A percentile compares a stretch with the other conserved stretches of the same genome.
These are phyloP conservation scores for Raffaelea albimanens DNA, from an alignment of 2,329 filamentous ascomycete species.

Conservation along the genomic window DNA sequence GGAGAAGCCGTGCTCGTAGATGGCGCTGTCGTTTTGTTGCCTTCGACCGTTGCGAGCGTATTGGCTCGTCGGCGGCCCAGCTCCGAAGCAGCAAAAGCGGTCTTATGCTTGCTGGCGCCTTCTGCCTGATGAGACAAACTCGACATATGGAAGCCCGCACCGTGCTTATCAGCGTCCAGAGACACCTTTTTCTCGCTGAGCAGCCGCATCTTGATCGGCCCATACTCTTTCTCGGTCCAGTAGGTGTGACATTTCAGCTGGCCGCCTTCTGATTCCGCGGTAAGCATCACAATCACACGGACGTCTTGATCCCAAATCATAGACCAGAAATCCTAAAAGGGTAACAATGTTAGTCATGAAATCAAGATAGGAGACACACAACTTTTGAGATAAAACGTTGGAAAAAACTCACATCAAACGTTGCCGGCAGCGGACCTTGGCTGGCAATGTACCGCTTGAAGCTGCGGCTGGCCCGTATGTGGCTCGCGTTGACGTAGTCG, in stretches of 20 bases:
- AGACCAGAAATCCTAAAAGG: constrained; percentile 99
- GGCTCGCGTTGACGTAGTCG: constrained; percentile 93
- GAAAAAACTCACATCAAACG: constrained; percentile 64
- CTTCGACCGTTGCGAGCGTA: constrained; percentile 37
- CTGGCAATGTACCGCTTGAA: constrained; percentile 93
- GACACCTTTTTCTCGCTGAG: constrained; percentile 77
- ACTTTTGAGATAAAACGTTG: too few relatives aligned
- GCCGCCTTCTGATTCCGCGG: constrained; percentile 85
- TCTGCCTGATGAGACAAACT: too few relatives aligned
- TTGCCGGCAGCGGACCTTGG: constrained; percentile 85
- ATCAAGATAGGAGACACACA: too few relatives aligned
- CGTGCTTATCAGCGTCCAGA: constrained; percentile 55
- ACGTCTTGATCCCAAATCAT: constrained; percentile 96
- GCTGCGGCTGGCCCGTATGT: constrained; percentile 69
- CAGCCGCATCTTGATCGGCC: constrained; percentile 62
- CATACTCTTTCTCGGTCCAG: constrained; percentile 75
- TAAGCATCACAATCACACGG: constrained; percentile 91
- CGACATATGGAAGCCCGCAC: too few relatives aligned
- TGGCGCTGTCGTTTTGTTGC: constrained; percentile 7
- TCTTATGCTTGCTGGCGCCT: neutral
- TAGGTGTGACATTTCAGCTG: constrained; percentile 94
- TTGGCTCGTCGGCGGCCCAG: constrained; percentile 41
- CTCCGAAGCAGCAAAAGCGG: constrained; percentile 20
- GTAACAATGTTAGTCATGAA: too few relatives aligned
- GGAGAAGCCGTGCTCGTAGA: neutral